Base-by-base conservation (phyloP, 2,329 filamentous ascomycete species). In the Fusarium newnesense region DNA sequence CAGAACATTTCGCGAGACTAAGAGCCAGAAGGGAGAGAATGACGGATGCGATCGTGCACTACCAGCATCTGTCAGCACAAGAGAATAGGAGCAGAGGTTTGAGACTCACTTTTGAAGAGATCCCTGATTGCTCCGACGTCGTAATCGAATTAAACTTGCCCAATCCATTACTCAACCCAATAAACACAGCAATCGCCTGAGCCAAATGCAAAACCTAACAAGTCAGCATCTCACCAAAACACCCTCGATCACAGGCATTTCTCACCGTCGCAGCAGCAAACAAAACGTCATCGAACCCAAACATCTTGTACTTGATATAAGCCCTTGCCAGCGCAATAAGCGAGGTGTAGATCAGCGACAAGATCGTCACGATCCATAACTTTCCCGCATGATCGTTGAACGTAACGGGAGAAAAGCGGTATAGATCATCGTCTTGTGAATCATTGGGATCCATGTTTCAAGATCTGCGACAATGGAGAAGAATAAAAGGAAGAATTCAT, bases 291-390 rank as follows among this genome's bases (percentile, higher is more conserved):
- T 76, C 74, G 18, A 71, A 60, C 3, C 74, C 74, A 26, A 75
- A 64, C 74, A 76, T 76, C 12, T 62, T 40, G n/a, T 71, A 73
- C 44, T 76, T 76, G 63, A 76, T 75, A 26, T 73, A 76, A 6
- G 64, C 53, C 37, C 74, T 61, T 13, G 72, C 66, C 26, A 54
- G 26, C 5, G 59, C 69, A 21, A 76, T 64, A 64, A 71, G 64
- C 19, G 49, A 26, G 32, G 47, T 67, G 61, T 76, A 76, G 61
- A 76, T 75, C 42, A 76, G 61, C 10, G 74, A 73, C 46, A 76
- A 30, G 21, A 75, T 73, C 1, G 74, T 71, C 19, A 76, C 43
- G 50, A 76, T 76, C 74, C 74, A 76, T 32, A 76, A 30, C 44
- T 73, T 60, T 7, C 74, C 74, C 0, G 74, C 74, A 65, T 76